Base-by-base conservation (phyloP, 1,139 yeast genomes). In the Yamadazyma blattariae region DNA sequence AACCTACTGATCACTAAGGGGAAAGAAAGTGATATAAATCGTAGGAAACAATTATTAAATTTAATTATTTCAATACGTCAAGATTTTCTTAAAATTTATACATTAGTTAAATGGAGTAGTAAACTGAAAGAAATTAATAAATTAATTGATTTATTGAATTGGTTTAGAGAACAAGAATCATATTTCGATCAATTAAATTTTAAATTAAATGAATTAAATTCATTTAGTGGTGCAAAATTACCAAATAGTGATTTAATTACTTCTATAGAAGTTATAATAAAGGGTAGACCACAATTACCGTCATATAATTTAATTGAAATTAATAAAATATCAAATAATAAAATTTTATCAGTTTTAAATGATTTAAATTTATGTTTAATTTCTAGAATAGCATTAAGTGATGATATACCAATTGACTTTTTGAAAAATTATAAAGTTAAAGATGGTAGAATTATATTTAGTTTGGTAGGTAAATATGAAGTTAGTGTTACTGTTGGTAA, bases 241-340 rank as follows among this genome's bases (percentile, higher is more conserved):
- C 95, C 96, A 7, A 86, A 88, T 56, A 92, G 96, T 1, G 97
- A 92, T 57, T 59, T 92, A 23, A 73, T 79, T 27, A 89, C 97
- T 0, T 88, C 96, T 2, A 65, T 92, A 46, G 95, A 92, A 52
- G 96, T 92, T 1, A 65, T 89, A 33, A 74, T 81, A 27, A 70
- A 77, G 30, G 95, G 96, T 3, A 67, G 85, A 45, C 96, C 97
- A 2, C 79, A 78, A 32, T 67, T 86, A 29, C 82, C 90, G 2
- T 71, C 85, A 1, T 81, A 83, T 52, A 73, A 75, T 45, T 77
- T 80, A 47, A 61, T 79, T 26, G 70, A 74, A 19, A 65, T 65
- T n/a, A 60, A 64, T 30, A 70, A 65, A 14, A 63, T 89, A 3
- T 67, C 81, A 3, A 67, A 85, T 1, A 62, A 68, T 31, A 73